Base-by-base conservation (phyloP, 2,329 filamentous ascomycete genomes). In the Trichothecium sympodiale region DNA sequence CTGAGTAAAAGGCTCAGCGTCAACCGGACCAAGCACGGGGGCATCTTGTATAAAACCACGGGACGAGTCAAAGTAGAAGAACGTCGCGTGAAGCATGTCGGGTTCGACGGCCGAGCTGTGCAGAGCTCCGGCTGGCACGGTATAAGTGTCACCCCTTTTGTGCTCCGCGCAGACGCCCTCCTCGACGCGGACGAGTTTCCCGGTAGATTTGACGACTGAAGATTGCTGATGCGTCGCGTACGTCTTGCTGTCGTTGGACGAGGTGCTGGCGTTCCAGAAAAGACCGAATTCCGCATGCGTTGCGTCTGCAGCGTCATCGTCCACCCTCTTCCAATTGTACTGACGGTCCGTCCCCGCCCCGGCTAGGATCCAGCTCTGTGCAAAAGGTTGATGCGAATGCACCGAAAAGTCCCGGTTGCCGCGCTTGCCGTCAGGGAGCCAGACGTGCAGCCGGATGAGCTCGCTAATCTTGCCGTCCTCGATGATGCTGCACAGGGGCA, bases 321-420 rank as follows among this genome's bases (percentile, higher is more conserved):
- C 31, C 12, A 41, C 46, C 1, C 38, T 37, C 17, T 48, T 41
- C 2, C 51, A 50, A 3, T 49, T 26, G 34, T 53, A 59, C 8
- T 40, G 38, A 31, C 48, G 46, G 37, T 60, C 53, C 6, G n/a
- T 43, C 2, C 50, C 55, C 35, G 54, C 39, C 8, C 57, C 58
- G 1, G 52, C 51, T 10, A 61, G 42, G 8, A 59, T 47, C 56
- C 57, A 61, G 38, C 55, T 57, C 38, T 58, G 54, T 0, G 45
- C 55, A 35, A 51, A 55, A 1, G 51, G 38, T 34, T 60, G 55
- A 31, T 61, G 57, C 2, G 52, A 52, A 36, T 58, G 57, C 12
- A 60, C 42, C 2, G 40, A 39, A 9, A 53, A 46, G 4, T 46
- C 43, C 1, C 35, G 37, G 20, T 47, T 50, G 3, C 50, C 52